Evolutionary conservation across 176 grass and related monocot genomes (phyloP).

Genomic region (Oryza punctata): DNA sequence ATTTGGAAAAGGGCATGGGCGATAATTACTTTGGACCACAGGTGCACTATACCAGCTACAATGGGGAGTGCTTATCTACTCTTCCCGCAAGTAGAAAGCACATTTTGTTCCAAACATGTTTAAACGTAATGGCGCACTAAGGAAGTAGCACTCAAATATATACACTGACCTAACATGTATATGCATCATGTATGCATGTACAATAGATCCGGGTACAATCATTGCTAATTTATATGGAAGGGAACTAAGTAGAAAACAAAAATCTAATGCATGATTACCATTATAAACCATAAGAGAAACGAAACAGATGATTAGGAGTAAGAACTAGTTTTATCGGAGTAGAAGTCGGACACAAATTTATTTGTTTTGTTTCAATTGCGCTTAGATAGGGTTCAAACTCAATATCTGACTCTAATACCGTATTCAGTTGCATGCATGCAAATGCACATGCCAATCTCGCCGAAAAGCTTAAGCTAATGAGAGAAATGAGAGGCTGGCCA

Average conservation of each 20-base stretch:
- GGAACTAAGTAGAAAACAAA: not conserved
- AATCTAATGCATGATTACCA: not conserved
- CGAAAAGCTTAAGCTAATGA: no score
- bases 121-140: not conserved
- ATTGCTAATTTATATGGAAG: not conserved
- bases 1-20: not conserved
- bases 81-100: not conserved
- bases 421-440: no score
- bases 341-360: no score
- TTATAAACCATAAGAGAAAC: no score
- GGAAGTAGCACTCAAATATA: not conserved
- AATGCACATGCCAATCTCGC: no score
- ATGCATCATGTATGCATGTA: not conserved
- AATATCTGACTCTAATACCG: no score
- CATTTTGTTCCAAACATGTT: not conserved
- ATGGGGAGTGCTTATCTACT: not conserved
- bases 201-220: not conserved
- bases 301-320: no score
- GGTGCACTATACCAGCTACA: not conserved
- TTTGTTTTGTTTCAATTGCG: no score
- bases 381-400: no score
- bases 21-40: not conserved
- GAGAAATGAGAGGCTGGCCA: no score
- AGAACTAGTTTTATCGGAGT: no score
- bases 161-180: not conserved